Base-by-base conservation (phyloP, 306 rosid genomes). In the Vicia sativa region DNA sequence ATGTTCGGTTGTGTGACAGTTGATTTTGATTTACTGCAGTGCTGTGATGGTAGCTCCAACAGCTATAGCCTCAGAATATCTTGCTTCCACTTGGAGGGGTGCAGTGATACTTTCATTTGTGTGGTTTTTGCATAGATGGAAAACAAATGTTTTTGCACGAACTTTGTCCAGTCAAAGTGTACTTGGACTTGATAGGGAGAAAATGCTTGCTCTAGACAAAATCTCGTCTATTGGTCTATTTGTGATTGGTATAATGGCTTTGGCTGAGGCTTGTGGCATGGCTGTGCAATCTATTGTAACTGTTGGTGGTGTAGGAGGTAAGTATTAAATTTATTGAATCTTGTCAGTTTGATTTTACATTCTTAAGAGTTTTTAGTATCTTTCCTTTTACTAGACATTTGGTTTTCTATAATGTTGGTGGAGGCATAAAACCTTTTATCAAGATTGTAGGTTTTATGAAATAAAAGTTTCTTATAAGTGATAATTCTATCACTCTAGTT, bases 241-340 rank as follows among this genome's bases (percentile, higher is more conserved):
- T 79, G 83, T 77, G 54, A 83, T 90, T 65, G 99, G 97, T 65
- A 14, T 85, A 58, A 90, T 93, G 95, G 90, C 99, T 77, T 79
- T 90, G 53, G 89, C 97, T 10, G 96, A 90, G 88, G 97, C 99
- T 61, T 88, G 92, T 82, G 97, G 96, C 26, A 92, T 90, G 84
- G 95, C 96, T 54, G 95, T 86, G 81, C 91, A 88, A 25, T 93
- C 99, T 74, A 67, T 93, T 65, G 67, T 90, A 67, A 93, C 96
- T 3, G 92, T 90, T 77, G 99, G 99, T 77, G 99, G 97, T 29
- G 87, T 93, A 55, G 97, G 95, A 86, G 99, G 99, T 90, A 65
- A 54, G 67, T 61, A 31, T 62, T 58, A 35, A 21, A 11, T 26
- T 53, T 59, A 66, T 67, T 76, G 62, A 71, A 26, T 71, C 1